Base-by-base conservation (phyloP, 176 grass and related monocot genomes). In the Ensete ventricosum region DNA sequence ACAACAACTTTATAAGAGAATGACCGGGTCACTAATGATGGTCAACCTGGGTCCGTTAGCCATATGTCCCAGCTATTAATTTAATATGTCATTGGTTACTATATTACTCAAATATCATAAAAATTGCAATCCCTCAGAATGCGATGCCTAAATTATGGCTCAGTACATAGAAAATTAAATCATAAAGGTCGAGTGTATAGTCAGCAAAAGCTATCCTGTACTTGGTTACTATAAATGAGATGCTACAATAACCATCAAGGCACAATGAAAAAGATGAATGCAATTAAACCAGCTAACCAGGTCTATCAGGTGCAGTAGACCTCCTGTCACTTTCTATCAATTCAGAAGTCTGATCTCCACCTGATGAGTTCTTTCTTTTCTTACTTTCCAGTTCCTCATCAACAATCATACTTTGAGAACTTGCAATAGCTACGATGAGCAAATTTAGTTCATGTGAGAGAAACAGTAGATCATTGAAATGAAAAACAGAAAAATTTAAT, bases 341-440 rank as follows among this genome's bases (percentile, higher is more conserved):
- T 62, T 76, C 73, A 48, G 50, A 21, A 6, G 26, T 76, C 57
- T 73, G 50, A 14, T 73, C 20, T 55, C 16, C 53, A 14, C 21
- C 43, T 62, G 57, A 54, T 80, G 81, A 80, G 50, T 54, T 73
- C 48, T 9, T 62, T 77, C 76, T 51, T 53, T 58, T 80, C 21
- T 86, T 72, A 62, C 73, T 73, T 19, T 74, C 65, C 22, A 64
- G 63, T 14, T 85, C 79, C 50, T 92, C 81, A 19, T 90, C 76
- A 13, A 71, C 64, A 81, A 85, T 26, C 48, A 74, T 72, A 63
- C 68, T 92, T 82, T 81, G 79, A 26, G 81, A 81, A 75, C 50
- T 75, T 52, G 43, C 57, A 64, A 71, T 24, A 75, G 93, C 93
- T 96, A 71, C 27, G 60, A 86, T 55, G 48, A 55, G 53, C 71